Base-by-base conservation (phyloP, 2,329 filamentous ascomycete genomes). In the Aspergillus sergii region DNA sequence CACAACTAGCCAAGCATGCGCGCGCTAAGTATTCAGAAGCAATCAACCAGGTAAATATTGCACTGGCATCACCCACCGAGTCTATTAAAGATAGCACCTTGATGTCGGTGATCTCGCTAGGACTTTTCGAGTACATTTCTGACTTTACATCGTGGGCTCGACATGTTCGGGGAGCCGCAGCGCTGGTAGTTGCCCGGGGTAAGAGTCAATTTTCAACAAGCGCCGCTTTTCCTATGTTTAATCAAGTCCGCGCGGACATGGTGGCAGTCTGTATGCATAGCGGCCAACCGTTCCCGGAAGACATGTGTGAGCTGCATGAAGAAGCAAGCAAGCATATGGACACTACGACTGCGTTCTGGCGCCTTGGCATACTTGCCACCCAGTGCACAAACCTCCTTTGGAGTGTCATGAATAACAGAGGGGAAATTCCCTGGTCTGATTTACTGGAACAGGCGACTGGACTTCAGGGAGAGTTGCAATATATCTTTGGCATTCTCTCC, bases 21-120 rank as follows among this genome's bases (percentile, higher is more conserved):
- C 68, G 68, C 26, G 61, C 65, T 28, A 72, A 72, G 50, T 73
- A 73, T 57, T 56, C 64, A 7, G 66, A 72, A 57, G 70, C 71
- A 7, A 72, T 73, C 46, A 45, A 50, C 8, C 55, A 60, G 39
- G 67, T 73, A 1, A 73, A 72, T 43, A 11, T 14, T 4, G 71
- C 71, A 1, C 57, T 73, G 51, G 62, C 67, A 12, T 72, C 66
- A 1, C 71, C 71, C 0, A 45, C 55, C 7, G 71, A 72, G 26
- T 69, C 64, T 0, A 26, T 69, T 28, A 69, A 71, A 54, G 71
- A 73, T 55, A 71, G 70, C 32, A 71, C 66, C 5, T 51, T 73
- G 53, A 72, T 73, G 70, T 68, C 72, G 1, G 67, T 73, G 0
- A 73, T 73, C n/a, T 72, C 69, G 4, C 43, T 73, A 4, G 71